Evolutionary conservation across 345 rosid genomes (phyloP).

Genomic region (Limnanthes douglasii): DNA sequence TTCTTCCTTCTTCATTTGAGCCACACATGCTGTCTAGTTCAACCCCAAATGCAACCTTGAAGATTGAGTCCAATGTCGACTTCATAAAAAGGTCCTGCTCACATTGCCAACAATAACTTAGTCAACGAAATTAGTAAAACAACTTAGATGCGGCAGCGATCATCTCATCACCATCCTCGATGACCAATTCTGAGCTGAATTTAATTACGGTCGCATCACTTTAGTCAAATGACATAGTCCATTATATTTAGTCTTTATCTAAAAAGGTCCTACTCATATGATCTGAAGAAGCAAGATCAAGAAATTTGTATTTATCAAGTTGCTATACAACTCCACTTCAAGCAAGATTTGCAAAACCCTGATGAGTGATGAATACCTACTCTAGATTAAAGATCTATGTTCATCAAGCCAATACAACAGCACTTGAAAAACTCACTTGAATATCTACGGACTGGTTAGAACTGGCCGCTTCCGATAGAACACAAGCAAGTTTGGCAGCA

Average conservation of each 20-base stretch:
- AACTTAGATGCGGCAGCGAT: no score
- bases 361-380: no score
- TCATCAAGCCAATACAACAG: neutral
- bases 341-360: no score
- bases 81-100: conserved; percentile 52
- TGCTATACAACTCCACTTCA: no score
- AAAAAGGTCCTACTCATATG: no score
- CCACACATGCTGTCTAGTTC: conserved; percentile 46
- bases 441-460: conserved; percentile 31
- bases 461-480: conserved; percentile 14
- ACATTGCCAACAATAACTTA: neutral
- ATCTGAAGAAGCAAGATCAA: no score
- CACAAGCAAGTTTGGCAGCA: conserved; percentile 27
- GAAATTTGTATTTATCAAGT: neutral
- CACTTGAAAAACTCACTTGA: conserved; percentile 53
- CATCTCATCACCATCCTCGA: no score
- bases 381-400: neutral
- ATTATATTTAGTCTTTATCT: no score
- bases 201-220: no score
- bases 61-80: conserved; percentile 52
- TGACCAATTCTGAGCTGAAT: no score
- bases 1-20: conserved; percentile 24
- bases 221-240: no score
- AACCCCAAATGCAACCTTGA: conserved; percentile 74
- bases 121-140: no score